phyloP scores from a whole-genome alignment of 2,329 filamentous ascomycete genomes.

The Curvularia sp. region DNA sequence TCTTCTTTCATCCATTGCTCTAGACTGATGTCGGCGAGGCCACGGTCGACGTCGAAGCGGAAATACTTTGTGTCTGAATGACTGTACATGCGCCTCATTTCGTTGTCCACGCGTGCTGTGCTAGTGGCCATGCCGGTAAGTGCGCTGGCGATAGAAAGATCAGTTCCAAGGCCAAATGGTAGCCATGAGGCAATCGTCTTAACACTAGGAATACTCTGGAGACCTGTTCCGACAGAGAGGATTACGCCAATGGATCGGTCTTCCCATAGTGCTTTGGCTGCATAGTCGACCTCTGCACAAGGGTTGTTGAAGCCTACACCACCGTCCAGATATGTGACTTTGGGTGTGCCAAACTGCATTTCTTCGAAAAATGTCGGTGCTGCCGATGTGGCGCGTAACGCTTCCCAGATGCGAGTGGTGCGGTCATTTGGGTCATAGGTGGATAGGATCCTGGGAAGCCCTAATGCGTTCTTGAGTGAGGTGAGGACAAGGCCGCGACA shows the following conservation, averaged over 20 bases:
- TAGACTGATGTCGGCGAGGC: constrained; percentile 47
- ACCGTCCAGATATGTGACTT: constrained; percentile 59
- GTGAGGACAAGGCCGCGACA: constrained; percentile 51
- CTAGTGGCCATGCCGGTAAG: constrained; percentile 50
- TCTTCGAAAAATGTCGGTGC: constrained; percentile 60
- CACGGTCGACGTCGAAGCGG: constrained; percentile 52
- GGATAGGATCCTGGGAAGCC: constrained; percentile 46
- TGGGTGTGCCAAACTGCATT: constrained; percentile 57
- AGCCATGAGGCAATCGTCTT: constrained; percentile 49
- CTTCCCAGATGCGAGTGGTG: constrained; percentile 57
- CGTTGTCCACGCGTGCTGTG: constrained; percentile 51
- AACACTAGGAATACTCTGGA: constrained; percentile 50
- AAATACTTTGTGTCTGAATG: constrained; percentile 47
- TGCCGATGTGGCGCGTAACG: constrained; percentile 59
- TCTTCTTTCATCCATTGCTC: constrained; percentile 54
- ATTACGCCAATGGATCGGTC: constrained; percentile 48
- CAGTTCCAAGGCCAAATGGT: constrained; percentile 49
- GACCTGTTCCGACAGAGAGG: constrained; percentile 50
- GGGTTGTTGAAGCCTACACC: constrained; percentile 61
- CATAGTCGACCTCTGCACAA: constrained; percentile 58
- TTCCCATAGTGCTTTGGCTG: constrained; percentile 53
- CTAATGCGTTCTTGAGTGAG: constrained; percentile 49
- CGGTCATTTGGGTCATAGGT: constrained; percentile 52
- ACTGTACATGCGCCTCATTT: constrained; percentile 52
- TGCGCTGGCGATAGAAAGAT: constrained; percentile 47